These are phyloP conservation scores for Syncephalastrum monosporum DNA, from an alignment of 371 early-diverging fungal genomes.

Conservation along the genomic window DNA sequence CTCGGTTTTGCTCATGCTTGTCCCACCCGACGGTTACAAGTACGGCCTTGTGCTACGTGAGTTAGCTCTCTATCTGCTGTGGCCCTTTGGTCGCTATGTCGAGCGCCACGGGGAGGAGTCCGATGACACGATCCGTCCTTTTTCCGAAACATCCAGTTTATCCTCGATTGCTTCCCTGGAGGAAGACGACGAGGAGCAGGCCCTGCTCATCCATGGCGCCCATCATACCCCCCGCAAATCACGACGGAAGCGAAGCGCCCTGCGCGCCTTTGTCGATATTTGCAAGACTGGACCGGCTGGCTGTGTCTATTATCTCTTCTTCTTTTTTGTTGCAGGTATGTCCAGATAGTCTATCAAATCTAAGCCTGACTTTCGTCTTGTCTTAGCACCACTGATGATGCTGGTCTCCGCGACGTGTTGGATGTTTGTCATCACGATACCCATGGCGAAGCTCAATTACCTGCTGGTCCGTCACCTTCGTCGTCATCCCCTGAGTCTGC, in stretches of 20 bases:
- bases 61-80: constrained; percentile 75
- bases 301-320: constrained; percentile 60
- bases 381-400: constrained; percentile 75
- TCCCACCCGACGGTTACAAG: constrained; percentile 50
- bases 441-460: constrained; percentile 92
- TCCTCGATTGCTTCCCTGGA: constrained; percentile 11
- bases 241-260: constrained; percentile 15
- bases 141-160: constrained; percentile 6
- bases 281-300: constrained; percentile 58
- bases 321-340: constrained; percentile 52
- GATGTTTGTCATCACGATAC: constrained; percentile 88
- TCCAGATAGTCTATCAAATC: background rate
- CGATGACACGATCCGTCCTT: constrained; percentile 10
- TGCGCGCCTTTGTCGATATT: constrained; percentile 23
- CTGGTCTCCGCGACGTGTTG: constrained; percentile 79
- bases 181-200: constrained; percentile 16
- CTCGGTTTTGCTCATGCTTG: constrained; percentile 46
- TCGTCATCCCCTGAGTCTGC: constrained; percentile 71
- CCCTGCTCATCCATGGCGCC: constrained; percentile 2
- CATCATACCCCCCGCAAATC: background rate
- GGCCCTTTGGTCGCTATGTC: constrained; percentile 95
- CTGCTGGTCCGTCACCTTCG: constrained; percentile 75
- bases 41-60: constrained; percentile 64
- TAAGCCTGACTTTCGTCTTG: background rate
- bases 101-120: constrained; percentile 46